Conservation (phyloP, 2,329 filamentous ascomycete genomes). For the Fusarium sp. region DNA sequence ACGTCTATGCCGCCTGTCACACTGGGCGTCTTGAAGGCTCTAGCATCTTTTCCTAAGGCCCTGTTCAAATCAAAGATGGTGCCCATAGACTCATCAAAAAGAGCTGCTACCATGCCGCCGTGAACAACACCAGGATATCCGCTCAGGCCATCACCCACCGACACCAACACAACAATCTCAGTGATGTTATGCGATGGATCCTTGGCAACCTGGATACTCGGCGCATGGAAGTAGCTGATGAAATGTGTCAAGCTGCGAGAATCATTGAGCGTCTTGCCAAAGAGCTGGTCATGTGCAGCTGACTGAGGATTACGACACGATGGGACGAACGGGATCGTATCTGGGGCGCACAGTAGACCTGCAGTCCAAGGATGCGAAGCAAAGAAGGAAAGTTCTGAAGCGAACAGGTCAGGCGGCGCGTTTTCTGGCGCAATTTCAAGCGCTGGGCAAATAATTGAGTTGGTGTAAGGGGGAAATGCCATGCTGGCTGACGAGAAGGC, state of each 20-base stretch:
- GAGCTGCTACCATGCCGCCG: constrained; percentile 51
- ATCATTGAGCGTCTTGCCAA: constrained; percentile 49
- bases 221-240: constrained; percentile 49
- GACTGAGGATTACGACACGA: constrained; percentile 48
- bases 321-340: constrained; percentile 49
- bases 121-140: constrained; percentile 51
- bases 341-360: constrained; percentile 42
- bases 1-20: constrained; percentile 52
- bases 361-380: constrained; percentile 52
- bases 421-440: constrained; percentile 46
- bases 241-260: constrained; percentile 48
- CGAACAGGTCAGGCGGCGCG: constrained; percentile 43
- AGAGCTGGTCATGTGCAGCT: constrained; percentile 49
- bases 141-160: constrained; percentile 49
- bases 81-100: constrained; percentile 54
- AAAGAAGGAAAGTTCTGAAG: constrained; percentile 49
- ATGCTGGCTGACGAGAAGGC: constrained; percentile 33
- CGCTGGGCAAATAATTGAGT: constrained; percentile 48
- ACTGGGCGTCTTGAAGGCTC: constrained; percentile 44
- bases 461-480: constrained; percentile 31
- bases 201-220: constrained; percentile 39
- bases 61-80: constrained; percentile 52
- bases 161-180: constrained; percentile 47
- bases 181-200: constrained; percentile 45
- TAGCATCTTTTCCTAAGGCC: constrained; percentile 47